Evolutionary conservation across 768 basidiomycete species (phyloP), one percentile per base, ranked within the genome.

Genomic region (Saitozyma sp.): DNA sequence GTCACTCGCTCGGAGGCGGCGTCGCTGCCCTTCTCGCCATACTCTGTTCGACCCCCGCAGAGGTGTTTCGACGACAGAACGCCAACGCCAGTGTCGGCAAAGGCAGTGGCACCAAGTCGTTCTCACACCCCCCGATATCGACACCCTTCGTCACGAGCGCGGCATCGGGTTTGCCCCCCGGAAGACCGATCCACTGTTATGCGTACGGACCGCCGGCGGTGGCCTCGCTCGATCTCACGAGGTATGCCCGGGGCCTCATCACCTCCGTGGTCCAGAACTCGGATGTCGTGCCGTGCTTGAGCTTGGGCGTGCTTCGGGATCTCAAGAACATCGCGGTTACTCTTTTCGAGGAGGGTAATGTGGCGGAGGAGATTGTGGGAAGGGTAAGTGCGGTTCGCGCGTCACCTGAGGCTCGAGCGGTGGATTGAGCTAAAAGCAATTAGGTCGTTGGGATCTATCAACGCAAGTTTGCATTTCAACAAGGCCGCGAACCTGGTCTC

Each of bases 1-100:
- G 80, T 48, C 80, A 81, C 67, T 77, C 72, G n/a, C 74, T 82
- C 19, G 81, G 81, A 6, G 81, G 80, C 9, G 81, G 80, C 0
- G 80, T 80, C 2, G 80, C 80, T 1, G 72, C 78, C 14, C 64
- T 80, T 3, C 70, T 81, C 5, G 68, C 79, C 0, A 73, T 80
- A 39, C 51, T 78, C 2, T 77, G 71, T 62, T 65, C 75, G 7
- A 69, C 61, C n/a, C 78, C 78, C 0, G 37, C 67, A 6, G 38
- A 50, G 0, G 59, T 46, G 20, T 76, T 71, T 58, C 51, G 64
- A 9, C 19, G 59, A 48, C 52, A 67, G 10, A 69, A 75, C 46
- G 20, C 40, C 8, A 51, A 51, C 58, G 17, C 49, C 11, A 8
- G 11, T 14, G 11, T 29, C 41, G 8, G n/a, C 16, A 9, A 16